phyloP scores from a whole-genome alignment of 495 filamentous ascomycete genomes.

The Penicillium maclennaniae region DNA sequence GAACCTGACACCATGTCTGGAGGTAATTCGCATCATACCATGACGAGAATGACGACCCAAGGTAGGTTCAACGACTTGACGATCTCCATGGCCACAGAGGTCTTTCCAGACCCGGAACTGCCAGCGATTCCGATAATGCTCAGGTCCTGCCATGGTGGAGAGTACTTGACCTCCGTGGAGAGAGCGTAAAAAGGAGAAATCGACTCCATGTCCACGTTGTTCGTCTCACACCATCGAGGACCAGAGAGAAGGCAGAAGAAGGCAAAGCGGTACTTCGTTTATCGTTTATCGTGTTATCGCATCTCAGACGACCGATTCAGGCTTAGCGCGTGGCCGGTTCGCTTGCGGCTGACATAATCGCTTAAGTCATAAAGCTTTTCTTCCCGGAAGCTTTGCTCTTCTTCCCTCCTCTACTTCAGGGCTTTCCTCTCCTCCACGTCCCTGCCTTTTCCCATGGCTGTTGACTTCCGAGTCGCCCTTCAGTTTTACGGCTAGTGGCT shows the following conservation, averaged over 20 bases:
- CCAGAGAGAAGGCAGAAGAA: background rate
- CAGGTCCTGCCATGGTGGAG: slow-evolving; percentile 88
- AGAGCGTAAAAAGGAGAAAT: slow-evolving; percentile 41
- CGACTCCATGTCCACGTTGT: slow-evolving; percentile 36
- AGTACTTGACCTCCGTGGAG: slow-evolving; percentile 64
- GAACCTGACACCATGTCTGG: slow-evolving; percentile 8
- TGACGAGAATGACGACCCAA: slow-evolving; percentile 96
- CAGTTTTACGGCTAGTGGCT: slow-evolving; percentile 21
- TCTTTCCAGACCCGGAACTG: slow-evolving; percentile 95
- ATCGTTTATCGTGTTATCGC: slow-evolving; percentile 2
- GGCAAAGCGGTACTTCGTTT: background rate
- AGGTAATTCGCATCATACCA: slow-evolving; percentile 53
- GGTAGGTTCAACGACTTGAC: slow-evolving; percentile 85
- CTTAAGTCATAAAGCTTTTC: slow-evolving; percentile 16
- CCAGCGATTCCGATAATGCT: slow-evolving; percentile 96
- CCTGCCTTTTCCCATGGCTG: slow-evolving; percentile 29
- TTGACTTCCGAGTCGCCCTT: slow-evolving; percentile 25
- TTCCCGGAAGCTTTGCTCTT: slow-evolving; percentile 7
- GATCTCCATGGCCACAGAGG: slow-evolving; percentile 89
- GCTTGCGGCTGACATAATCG: slow-evolving; percentile 22
- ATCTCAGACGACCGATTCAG: slow-evolving; percentile 15
- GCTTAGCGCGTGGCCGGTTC: slow-evolving; percentile 23
- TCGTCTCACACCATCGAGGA: slow-evolving; percentile 5
- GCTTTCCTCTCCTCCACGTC: slow-evolving; percentile 19
- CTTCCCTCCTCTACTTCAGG: slow-evolving; percentile 9